phyloP scores from a whole-genome alignment of 1,284 basidiomycete species.

The Papiliotrema flavescens region DNA sequence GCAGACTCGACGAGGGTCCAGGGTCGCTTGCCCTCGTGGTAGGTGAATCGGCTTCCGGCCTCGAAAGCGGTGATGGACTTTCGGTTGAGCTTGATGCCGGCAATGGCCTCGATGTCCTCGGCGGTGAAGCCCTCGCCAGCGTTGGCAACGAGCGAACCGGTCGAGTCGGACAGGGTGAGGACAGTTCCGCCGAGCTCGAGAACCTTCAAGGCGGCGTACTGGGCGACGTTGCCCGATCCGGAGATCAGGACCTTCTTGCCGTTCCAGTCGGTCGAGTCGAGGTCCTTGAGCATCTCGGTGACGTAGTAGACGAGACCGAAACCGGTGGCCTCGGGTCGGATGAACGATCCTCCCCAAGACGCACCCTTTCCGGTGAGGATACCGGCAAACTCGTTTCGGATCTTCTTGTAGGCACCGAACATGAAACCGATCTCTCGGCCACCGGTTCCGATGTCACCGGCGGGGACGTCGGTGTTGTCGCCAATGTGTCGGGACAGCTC shows the following conservation, averaged over 20 bases:
- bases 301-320: constrained; percentile 78
- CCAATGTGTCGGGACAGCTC: constrained; percentile 71
- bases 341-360: constrained; percentile 68
- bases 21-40: constrained; percentile 66
- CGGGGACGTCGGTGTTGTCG: constrained; percentile 72
- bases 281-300: constrained; percentile 54
- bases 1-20: constrained; percentile 67
- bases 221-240: constrained; percentile 69
- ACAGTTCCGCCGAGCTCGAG: constrained; percentile 73
- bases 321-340: constrained; percentile 67
- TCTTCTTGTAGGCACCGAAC: constrained; percentile 71
- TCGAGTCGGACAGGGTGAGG: constrained; percentile 74
- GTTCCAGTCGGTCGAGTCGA: constrained; percentile 52
- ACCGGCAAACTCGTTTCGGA: constrained; percentile 71
- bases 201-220: constrained; percentile 74
- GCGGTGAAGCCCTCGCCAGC: constrained; percentile 58
- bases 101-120: constrained; percentile 59
- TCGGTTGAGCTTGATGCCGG: constrained; percentile 62
- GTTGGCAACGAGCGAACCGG: constrained; percentile 63
- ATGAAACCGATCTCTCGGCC: constrained; percentile 67
- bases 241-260: constrained; percentile 67
- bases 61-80: constrained; percentile 58
- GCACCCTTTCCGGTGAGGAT: constrained; percentile 74
- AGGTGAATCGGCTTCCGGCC: constrained; percentile 56
- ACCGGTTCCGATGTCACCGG: constrained; percentile 70